These are phyloP conservation scores for Cutaneotrichosporon mucoides DNA, from an alignment of 1,284 basidiomycete genomes.

Conservation along the genomic window DNA sequence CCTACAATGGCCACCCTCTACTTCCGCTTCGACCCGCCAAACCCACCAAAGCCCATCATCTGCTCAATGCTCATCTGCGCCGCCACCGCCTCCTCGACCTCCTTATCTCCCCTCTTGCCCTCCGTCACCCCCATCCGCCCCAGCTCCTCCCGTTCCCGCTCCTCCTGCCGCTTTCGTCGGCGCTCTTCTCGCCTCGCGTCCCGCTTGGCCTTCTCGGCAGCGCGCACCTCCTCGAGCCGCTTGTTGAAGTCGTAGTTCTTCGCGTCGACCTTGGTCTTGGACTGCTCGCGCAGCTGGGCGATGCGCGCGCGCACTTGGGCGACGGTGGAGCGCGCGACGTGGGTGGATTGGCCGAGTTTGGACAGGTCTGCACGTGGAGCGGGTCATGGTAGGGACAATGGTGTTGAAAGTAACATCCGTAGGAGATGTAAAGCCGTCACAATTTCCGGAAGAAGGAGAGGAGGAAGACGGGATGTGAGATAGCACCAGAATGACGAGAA, in stretches of 20 bases:
- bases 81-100: slow-evolving; percentile 19
- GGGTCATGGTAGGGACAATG: neutral
- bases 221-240: slow-evolving; percentile 76
- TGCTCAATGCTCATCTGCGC: slow-evolving; percentile 61
- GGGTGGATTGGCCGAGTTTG: slow-evolving; percentile 88
- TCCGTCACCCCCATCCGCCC: slow-evolving; percentile 18
- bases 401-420: too few relatives aligned
- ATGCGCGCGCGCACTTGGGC: slow-evolving; percentile 88
- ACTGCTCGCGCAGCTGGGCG: slow-evolving; percentile 75
- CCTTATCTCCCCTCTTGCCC: slow-evolving; percentile 13
- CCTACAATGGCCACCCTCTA: neutral
- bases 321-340: slow-evolving; percentile 80
- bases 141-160: slow-evolving; percentile 29
- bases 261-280: slow-evolving; percentile 69
- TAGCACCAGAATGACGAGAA: neutral
- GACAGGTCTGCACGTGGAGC: slow-evolving; percentile 66
- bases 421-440: too few relatives aligned
- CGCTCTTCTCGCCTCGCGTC: slow-evolving; percentile 62
- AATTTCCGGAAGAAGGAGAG: too few relatives aligned
- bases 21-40: slow-evolving; percentile 53
- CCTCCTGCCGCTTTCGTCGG: slow-evolving; percentile 42
- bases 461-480: neutral
- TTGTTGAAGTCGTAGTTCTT: slow-evolving; percentile 91
- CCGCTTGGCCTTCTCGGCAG: slow-evolving; percentile 50
- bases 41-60: slow-evolving; percentile 91